Conservation (phyloP, 768 basidiomycete genomes). For the Russula sp. region DNA sequence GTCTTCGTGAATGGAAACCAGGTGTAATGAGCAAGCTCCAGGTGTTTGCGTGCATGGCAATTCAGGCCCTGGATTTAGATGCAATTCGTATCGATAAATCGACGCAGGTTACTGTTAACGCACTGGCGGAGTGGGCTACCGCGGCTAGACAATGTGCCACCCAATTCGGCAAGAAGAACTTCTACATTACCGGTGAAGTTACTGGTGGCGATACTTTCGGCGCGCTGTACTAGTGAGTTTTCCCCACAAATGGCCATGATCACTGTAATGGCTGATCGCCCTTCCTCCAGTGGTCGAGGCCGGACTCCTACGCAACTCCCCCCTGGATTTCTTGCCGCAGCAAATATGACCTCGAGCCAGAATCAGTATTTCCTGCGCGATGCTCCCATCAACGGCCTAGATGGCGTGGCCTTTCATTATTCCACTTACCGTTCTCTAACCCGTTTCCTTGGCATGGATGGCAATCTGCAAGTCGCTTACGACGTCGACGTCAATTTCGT, state of each 20-base stretch:
- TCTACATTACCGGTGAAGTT: constrained; percentile 89
- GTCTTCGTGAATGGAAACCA: constrained; percentile 89
- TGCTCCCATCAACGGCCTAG: constrained; percentile 57
- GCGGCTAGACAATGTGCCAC: constrained; percentile 73
- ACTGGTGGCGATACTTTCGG: constrained; percentile 93
- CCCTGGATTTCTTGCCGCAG: constrained; percentile 62
- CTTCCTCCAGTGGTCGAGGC: constrained; percentile 68
- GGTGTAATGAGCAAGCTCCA: constrained; percentile 74
- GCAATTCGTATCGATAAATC: constrained; percentile 95
- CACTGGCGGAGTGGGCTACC: constrained; percentile 71
- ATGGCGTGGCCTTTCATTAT: constrained; percentile 88
- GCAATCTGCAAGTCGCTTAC: constrained; percentile 87
- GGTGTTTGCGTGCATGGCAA: constrained; percentile 79
- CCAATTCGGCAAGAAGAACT: constrained; percentile 74
- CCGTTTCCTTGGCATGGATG: constrained; percentile 94
- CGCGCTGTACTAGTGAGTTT: constrained; percentile 72
- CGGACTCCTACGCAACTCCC: constrained; percentile 73
- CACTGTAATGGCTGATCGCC: constrained; percentile 3
- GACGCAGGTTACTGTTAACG: constrained; percentile 84
- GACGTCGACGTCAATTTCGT: constrained; percentile 81
- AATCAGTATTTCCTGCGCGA: constrained; percentile 80
- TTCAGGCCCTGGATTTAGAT: constrained; percentile 86
- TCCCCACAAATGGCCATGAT: not conserved
- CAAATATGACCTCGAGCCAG: constrained; percentile 57
- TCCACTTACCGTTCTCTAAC: constrained; percentile 84